Base-by-base conservation (phyloP, 352 stramenopile genomes). In the Phytophthora aleatoria region DNA sequence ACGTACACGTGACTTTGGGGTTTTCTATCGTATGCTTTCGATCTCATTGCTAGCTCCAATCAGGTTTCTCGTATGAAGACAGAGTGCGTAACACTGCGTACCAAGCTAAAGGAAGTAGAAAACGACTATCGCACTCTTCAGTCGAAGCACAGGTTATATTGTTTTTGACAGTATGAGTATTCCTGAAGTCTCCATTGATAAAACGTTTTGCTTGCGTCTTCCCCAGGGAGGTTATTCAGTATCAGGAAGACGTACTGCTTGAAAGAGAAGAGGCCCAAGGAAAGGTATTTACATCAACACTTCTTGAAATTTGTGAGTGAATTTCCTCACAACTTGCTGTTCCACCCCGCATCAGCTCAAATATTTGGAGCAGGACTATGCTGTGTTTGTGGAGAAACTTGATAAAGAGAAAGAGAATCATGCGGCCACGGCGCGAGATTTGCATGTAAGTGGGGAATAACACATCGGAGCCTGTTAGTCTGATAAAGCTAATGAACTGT, bases 61-160 rank as follows among this genome's bases (percentile, higher is more conserved):
- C 53, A 91, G 84, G 44, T 89, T 53, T 66, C 79, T 31, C 79
- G 85, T 38, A 74, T 91, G 56, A 93, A 93, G 61, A 69, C 77
- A 13, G 84, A 93, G 56, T 88, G 76, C 50, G 44, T 91, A 30
- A 69, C 71, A 49, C 60, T 90, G 50, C 85, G 85, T 6, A 74
- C 74, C 3, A 91, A 94, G 64, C 61, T 90, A 5, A 94, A 94
- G 52, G 85, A 94, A 69, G 66, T 88, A 2, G 85, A 94, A 52
- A 87, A 80, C 38, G 83, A 94, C 57, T 91, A 92, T 51, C 81
- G 76, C 15, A 69, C 77, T 11, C 76, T 94, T n/a, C 83, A 94
- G 61, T 64, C 64, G 3, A 92, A 92, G 38, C 80, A 91, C 49
- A 69, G 85, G 85, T 91, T 61, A 44, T 50, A 44, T 50, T 28